Base-by-base conservation (phyloP, 257 asterid genomes). In the Ehretia macrophylla region DNA sequence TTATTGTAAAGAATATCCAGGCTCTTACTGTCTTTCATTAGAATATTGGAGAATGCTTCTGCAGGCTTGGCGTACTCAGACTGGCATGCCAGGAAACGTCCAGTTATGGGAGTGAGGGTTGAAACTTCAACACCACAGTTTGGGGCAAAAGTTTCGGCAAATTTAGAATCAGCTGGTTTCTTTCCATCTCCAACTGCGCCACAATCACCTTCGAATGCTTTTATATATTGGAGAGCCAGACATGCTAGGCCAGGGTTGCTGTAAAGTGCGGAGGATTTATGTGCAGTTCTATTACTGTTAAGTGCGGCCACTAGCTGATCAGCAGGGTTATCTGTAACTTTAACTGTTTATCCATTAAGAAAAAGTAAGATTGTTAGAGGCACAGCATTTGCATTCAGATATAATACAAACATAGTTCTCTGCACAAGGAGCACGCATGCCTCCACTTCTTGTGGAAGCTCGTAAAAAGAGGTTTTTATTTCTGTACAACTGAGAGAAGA, bases 231-330 rank as follows among this genome's bases (percentile, higher is more conserved):
- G 69, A 91, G 81, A 18, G 98, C 96, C 38, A 91, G 65, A 74
- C 98, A 91, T 0, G 92, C 98, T 14, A 91, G 79, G 59, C 98
- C 98, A 0, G 81, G 81, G 69, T 68, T 88, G 85, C 88, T 91
- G 88, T 66, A 69, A n/a, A 91, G 71, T 44, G 90, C 61, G 8
- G 95, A 59, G 1, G 83, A 70, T 56, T 84, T 83, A 27, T 87
- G 81, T 0, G 95, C 81, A 0, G 95, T 88, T 76, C 98, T 65
- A 10, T 91, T 91, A 18, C 66, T 65, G 75, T 84, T 91, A 62
- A 91, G 38, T 17, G 22, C 38, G 19, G 81, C 67, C 17, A 91
- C 75, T 13, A 90, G 73, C 79, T 85, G 62, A 40, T 90, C 96
- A 4, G 96, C 96, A 55, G 98, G 98, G 69, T 91, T 91, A 35